Conservation (phyloP, 768 basidiomycete species). For the Vishniacozyma victoriae region DNA sequence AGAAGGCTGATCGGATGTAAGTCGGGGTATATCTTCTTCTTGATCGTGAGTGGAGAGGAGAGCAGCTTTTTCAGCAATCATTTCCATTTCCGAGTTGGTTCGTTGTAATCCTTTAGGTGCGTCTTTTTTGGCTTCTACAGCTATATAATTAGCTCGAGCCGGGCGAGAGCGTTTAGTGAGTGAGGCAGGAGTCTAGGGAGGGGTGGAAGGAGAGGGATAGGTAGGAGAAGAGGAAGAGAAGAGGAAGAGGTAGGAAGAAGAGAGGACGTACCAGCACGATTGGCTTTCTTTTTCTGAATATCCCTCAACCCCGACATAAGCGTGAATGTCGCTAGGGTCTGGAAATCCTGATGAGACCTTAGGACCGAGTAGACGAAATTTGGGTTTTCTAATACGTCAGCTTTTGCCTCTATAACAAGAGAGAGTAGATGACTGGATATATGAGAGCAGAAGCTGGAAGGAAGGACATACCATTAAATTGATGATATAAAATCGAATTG, state of each 20-base stretch:
- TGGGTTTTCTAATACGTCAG: conserved; percentile 61
- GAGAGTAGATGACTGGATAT: neutral
- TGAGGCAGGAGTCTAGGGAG: no score
- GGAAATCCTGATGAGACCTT: conserved; percentile 74
- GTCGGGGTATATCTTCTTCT: no score
- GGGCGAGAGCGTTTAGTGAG: neutral
- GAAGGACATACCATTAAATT: conserved; percentile 51
- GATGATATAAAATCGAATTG: conserved; percentile 72
- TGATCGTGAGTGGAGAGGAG: conserved; percentile 10
- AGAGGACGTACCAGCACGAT: conserved; percentile 48
- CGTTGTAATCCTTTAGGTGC: conserved; percentile 14
- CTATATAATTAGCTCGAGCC: neutral
- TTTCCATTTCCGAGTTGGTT: conserved; percentile 34
- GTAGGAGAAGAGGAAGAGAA: no score
- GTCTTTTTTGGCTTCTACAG: conserved; percentile 3
- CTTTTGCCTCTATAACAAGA: neutral
- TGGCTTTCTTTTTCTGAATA: conserved; percentile 67
- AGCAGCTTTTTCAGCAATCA: conserved; percentile 42
- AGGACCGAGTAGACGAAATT: conserved; percentile 82
- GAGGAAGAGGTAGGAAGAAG: no score
- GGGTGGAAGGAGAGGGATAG: no score
- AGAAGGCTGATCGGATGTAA: no score
- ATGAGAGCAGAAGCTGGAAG: neutral
- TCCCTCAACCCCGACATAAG: conserved; percentile 77
- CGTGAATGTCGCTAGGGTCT: conserved; percentile 87